A percentile compares a stretch with the other conserved stretches of the same genome.
These are phyloP conservation scores for Diplodia sapinea DNA, from an alignment of 2,329 filamentous ascomycete genomes.

Conservation along the genomic window DNA sequence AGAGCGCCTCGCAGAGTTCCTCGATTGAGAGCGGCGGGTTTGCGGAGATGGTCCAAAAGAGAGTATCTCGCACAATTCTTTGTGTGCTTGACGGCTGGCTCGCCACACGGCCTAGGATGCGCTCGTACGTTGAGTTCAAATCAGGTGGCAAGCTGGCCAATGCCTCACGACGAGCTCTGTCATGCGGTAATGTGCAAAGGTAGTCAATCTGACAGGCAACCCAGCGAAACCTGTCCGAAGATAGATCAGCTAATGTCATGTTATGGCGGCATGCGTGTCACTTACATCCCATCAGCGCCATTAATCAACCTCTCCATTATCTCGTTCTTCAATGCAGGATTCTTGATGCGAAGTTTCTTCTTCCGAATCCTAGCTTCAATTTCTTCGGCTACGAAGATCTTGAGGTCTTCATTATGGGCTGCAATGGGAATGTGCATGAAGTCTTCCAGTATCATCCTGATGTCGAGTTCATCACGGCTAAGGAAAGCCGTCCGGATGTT, in stretches of 20 bases:
- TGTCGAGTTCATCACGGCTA: not conserved
- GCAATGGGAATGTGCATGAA: slow-evolving; percentile 9
- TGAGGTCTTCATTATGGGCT: not conserved
- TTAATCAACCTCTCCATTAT: not conserved
- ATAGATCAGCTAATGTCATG: not conserved
- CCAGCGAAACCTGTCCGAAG: slow-evolving; percentile 12
- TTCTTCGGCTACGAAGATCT: not conserved
- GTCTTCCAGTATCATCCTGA: not conserved
- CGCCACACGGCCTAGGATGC: not conserved
- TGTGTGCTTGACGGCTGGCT: not conserved
- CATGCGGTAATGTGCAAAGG: not conserved
- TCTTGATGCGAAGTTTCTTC: not conserved
- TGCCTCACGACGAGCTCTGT: slow-evolving; percentile 1
- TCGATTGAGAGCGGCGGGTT: rapidly evolving
- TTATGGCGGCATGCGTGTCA: not conserved
- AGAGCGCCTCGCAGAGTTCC: slow-evolving; percentile 3
- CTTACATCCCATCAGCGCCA: slow-evolving; percentile 6
- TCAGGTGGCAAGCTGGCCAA: not conserved
- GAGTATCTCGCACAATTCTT: not conserved
- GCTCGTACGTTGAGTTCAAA: slow-evolving; percentile 3
- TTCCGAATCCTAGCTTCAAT: not conserved
- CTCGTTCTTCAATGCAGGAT: not conserved
- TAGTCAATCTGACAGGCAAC: slow-evolving; percentile 12
- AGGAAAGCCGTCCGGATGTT: not conserved
- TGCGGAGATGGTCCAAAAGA: not conserved